These are phyloP conservation scores for Curvularia lunata DNA, from an alignment of 2,329 filamentous ascomycete genomes.

Conservation along the genomic window DNA sequence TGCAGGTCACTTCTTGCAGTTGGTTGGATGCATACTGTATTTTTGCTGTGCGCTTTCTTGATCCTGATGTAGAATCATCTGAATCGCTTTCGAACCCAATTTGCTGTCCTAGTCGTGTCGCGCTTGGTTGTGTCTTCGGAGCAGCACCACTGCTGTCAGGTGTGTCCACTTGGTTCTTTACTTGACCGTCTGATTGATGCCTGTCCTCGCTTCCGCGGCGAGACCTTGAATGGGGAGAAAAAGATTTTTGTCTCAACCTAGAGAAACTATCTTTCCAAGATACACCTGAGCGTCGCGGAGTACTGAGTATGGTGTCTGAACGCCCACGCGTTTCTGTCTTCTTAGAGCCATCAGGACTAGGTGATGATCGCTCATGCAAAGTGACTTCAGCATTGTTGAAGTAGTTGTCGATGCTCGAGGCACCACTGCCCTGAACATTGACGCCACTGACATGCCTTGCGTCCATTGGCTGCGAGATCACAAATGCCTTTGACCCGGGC, in stretches of 20 bases:
- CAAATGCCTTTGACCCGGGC: slow-evolving; percentile 31
- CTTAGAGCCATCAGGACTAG: slow-evolving; percentile 33
- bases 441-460: slow-evolving; percentile 43
- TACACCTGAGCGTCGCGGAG: slow-evolving; percentile 35
- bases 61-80: neutral
- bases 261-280: slow-evolving; percentile 37
- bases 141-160: slow-evolving; percentile 11
- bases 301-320: slow-evolving; percentile 35
- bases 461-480: slow-evolving; percentile 44
- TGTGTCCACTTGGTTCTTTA: slow-evolving; percentile 1
- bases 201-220: slow-evolving; percentile 10
- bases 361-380: slow-evolving; percentile 37
- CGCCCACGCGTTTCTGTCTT: slow-evolving; percentile 35
- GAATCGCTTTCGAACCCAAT: slow-evolving; percentile 21
- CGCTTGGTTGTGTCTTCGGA: slow-evolving; percentile 26
- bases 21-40: slow-evolving; percentile 1
- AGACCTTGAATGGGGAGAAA: slow-evolving; percentile 24
- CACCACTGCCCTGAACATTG: slow-evolving; percentile 30
- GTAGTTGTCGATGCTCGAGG: slow-evolving; percentile 28
- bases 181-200: neutral
- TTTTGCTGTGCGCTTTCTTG: slow-evolving; percentile 5
- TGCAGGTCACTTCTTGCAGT: slow-evolving; percentile 7
- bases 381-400: slow-evolving; percentile 26
- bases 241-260: slow-evolving; percentile 27
- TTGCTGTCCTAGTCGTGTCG: slow-evolving; percentile 28